Conservation (phyloP, 371 early-diverging fungal genomes). For the Actinomucor elegans region DNA sequence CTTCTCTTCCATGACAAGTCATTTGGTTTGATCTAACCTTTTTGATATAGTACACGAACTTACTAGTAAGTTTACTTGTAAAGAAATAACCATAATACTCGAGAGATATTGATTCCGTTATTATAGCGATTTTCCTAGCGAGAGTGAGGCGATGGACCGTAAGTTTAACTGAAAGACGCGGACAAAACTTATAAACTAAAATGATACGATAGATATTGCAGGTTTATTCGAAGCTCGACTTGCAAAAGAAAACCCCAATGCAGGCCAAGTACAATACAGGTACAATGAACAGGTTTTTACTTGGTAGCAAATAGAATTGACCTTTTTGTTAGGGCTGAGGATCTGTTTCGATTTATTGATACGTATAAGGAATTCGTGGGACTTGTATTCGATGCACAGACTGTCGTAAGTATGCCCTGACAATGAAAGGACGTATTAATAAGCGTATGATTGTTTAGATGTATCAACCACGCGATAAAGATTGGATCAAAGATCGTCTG, state of each 20-base stretch:
- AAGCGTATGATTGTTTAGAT: constrained; percentile 17
- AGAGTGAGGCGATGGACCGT: constrained; percentile 39
- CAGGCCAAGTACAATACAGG: constrained; percentile 49
- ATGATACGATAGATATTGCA: constrained; percentile 47
- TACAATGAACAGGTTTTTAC: constrained; percentile 1
- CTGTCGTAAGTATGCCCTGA: constrained; percentile 5
- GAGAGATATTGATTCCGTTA: not conserved
- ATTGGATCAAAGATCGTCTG: constrained; percentile 49
- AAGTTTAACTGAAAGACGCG: not conserved
- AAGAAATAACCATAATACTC: no score
- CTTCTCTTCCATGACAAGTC: not conserved
- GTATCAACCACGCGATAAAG: constrained; percentile 44
- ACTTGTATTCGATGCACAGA: constrained; percentile 34
- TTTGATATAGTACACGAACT: constrained; percentile 28
- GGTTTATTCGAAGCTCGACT: constrained; percentile 40
- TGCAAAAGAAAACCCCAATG: constrained; percentile 40
- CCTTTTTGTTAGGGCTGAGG: constrained; percentile 36
- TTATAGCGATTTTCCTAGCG: constrained; percentile 31
- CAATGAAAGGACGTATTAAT: not conserved
- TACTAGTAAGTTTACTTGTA: constrained; percentile 42
- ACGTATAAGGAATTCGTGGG: constrained; percentile 49
- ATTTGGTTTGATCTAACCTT: no score
- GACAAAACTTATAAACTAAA: no score
- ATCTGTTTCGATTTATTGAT: constrained; percentile 47
- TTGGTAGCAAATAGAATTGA: not conserved